These are phyloP conservation scores for Nelumbo lutea DNA, from an alignment of 164 flowering plant species.

Conservation along the genomic window DNA sequence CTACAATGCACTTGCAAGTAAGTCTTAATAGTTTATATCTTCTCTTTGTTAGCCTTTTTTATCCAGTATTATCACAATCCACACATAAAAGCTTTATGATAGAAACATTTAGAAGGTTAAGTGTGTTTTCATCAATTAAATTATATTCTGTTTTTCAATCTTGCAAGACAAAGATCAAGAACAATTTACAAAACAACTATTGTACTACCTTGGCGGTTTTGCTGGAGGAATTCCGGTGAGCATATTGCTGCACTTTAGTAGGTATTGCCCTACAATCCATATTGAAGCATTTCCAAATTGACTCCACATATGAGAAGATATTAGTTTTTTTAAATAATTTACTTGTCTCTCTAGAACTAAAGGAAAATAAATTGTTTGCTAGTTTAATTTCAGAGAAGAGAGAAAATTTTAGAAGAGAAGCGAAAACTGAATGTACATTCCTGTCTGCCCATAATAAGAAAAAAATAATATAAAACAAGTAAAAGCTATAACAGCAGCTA, in stretches of 20 bases:
- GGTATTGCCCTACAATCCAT: conserved; percentile 40
- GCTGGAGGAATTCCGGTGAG: conserved; percentile 99
- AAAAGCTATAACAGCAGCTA: too few relatives aligned
- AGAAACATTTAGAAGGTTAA: not conserved
- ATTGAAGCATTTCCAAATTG: not conserved
- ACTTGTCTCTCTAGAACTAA: too few relatives aligned
- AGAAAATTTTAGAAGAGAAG: too few relatives aligned
- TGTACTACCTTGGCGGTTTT: conserved; percentile 82
- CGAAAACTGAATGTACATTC: too few relatives aligned
- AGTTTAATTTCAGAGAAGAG: not conserved
- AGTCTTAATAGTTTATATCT: conserved; percentile 2
- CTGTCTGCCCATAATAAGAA: too few relatives aligned
- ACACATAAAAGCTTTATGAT: not conserved
- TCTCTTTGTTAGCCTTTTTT: not conserved
- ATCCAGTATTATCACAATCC: not conserved
- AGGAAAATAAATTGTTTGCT: too few relatives aligned
- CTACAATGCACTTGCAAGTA: conserved; percentile 92
- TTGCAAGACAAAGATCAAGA: conserved; percentile 85
- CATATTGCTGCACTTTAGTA: conserved; percentile 68
- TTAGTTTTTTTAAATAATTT: too few relatives aligned
- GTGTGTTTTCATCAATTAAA: not conserved
- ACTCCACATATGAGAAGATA: not conserved
- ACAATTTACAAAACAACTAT: conserved; percentile 80
- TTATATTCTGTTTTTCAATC: not conserved
- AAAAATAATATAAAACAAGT: too few relatives aligned